Conservation (phyloP, 2,329 filamentous ascomycete genomes). For the Fusarium tupiense region DNA sequence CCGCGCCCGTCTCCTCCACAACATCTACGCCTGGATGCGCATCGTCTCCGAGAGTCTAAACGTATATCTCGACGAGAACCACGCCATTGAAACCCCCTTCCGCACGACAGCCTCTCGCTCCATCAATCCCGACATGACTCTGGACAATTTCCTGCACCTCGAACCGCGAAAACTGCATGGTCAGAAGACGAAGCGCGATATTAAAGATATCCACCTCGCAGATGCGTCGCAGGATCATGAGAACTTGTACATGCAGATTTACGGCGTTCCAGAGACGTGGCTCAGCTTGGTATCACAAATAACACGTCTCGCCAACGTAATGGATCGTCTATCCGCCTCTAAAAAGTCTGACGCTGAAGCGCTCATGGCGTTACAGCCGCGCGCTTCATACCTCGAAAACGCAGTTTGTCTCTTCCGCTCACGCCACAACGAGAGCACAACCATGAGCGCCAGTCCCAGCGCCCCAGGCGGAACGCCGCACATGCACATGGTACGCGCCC, state of each 20-base stretch:
- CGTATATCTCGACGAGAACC: slow-evolving; percentile 26
- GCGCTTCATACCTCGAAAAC: slow-evolving; percentile 32
- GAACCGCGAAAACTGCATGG: slow-evolving; percentile 30
- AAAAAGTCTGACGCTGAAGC: slow-evolving; percentile 22
- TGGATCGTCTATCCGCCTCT: slow-evolving; percentile 17
- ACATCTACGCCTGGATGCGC: slow-evolving; percentile 41
- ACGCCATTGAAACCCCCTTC: slow-evolving; percentile 17
- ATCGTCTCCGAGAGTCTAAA: slow-evolving; percentile 37
- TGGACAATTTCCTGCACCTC: slow-evolving; percentile 35
- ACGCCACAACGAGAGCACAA: neutral
- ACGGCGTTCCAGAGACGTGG: slow-evolving; percentile 38
- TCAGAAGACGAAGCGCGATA: slow-evolving; percentile 9
- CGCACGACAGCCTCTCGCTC: neutral
- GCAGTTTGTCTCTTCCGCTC: slow-evolving; percentile 36
- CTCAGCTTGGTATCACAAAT: slow-evolving; percentile 37
- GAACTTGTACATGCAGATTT: slow-evolving; percentile 41
- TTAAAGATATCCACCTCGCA: slow-evolving; percentile 33
- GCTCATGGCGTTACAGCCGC: slow-evolving; percentile 17
- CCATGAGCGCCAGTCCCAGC: slow-evolving; percentile 5
- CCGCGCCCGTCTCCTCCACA: slow-evolving; percentile 30
- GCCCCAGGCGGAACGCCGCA: slow-evolving; percentile 28
- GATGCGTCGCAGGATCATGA: slow-evolving; percentile 29
- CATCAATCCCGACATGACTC: slow-evolving; percentile 25
- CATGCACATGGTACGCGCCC: slow-evolving; percentile 35
- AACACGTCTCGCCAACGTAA: slow-evolving; percentile 32